These are phyloP conservation scores for Helicocarpus griseus DNA, from an alignment of 2,329 filamentous ascomycete species.

Conservation along the genomic window DNA sequence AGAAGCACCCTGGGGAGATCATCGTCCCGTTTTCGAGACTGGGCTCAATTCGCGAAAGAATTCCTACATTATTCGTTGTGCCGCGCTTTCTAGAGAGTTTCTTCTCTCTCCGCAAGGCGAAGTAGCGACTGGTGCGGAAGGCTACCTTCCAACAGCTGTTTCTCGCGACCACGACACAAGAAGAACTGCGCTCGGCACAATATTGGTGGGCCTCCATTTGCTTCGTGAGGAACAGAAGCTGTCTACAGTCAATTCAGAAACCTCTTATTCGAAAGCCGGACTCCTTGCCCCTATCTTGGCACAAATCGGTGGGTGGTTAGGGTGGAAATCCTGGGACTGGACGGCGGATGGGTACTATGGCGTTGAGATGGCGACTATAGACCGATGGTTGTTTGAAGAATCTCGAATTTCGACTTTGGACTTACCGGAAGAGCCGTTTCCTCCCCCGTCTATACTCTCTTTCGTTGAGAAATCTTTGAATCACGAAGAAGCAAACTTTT, in stretches of 20 bases:
- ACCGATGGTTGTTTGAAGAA: slow-evolving; percentile 48
- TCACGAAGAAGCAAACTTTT: slow-evolving; percentile 31
- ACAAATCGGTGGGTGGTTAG: slow-evolving; percentile 74
- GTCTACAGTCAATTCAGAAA: slow-evolving; percentile 48
- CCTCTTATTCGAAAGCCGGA: slow-evolving; percentile 34
- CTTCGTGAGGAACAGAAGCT: slow-evolving; percentile 86
- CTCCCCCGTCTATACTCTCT: slow-evolving; percentile 50
- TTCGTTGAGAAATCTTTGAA: slow-evolving; percentile 40
- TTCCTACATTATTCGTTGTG: slow-evolving; percentile 37
- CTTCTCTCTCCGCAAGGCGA: slow-evolving; percentile 50
- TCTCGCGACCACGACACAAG: slow-evolving; percentile 47
- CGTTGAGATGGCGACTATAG: slow-evolving; percentile 48
- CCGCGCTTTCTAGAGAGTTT: slow-evolving; percentile 56
- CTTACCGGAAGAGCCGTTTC: slow-evolving; percentile 41
- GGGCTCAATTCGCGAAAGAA: slow-evolving; percentile 26
- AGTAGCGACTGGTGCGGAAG: slow-evolving; percentile 43
- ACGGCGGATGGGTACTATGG: slow-evolving; percentile 46
- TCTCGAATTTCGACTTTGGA: slow-evolving; percentile 35
- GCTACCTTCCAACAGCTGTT: slow-evolving; percentile 56
- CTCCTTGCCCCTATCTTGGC: slow-evolving; percentile 64
- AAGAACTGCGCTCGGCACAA: slow-evolving; percentile 55
- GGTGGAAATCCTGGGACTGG: slow-evolving; percentile 57
- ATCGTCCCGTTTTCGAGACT: slow-evolving; percentile 1
- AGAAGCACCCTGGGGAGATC: slow-evolving; percentile 6
- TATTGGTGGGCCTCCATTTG: slow-evolving; percentile 69